Evolutionary conservation across 306 rosid genomes (phyloP), one percentile per base, ranked within the genome.

Genomic region (Morella rubra): DNA sequence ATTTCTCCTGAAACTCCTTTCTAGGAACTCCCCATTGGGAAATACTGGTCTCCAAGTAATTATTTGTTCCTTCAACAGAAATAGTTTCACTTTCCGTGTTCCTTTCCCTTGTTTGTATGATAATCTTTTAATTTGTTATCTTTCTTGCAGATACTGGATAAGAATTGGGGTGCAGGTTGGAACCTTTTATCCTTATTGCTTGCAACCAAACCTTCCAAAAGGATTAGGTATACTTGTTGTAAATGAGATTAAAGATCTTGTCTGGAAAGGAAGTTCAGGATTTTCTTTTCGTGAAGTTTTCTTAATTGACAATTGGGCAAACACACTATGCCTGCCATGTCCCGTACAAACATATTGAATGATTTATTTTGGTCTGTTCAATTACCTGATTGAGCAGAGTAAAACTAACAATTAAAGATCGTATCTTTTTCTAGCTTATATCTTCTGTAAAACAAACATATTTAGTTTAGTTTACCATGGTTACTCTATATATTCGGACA

Each of bases 131-230:
- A 73, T 62, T 46, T 71, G 27, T 80, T 64, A 32, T 69, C 66
- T 71, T 78, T 83, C 74, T 74, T 81, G 70, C 87, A 95, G 98
- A 95, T 95, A 77, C 97, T 95, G 79, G 99, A 95, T 89, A 90
- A 97, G 81, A 95, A 92, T 86, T 92, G 96, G 97, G 99, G 97
- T 72, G 96, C 97, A 41, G 99, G 99, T 52, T 95, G 99, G 98
- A 88, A 95, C 84, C 98, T 95, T 74, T 84, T 95, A 52, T 92
- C 96, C 47, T 79, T 86, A 74, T 86, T 95, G 88, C 97, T 95
- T 74, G 97, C 97, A 59, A 86, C 86, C 54, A 88, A 89, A 76
- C 89, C 97, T 85, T 92, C 93, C 69, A 76, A 84, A 77, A 88
- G 97, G 87, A 82, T 92, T 80, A 86, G 98, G 98, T 95, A 80